Percentiles rank a stretch among this genome's conserved stretches.
Evolutionary conservation across 192 early-diverging fungal genomes (phyloP).

Genomic region (Coemansia sp.): DNA sequence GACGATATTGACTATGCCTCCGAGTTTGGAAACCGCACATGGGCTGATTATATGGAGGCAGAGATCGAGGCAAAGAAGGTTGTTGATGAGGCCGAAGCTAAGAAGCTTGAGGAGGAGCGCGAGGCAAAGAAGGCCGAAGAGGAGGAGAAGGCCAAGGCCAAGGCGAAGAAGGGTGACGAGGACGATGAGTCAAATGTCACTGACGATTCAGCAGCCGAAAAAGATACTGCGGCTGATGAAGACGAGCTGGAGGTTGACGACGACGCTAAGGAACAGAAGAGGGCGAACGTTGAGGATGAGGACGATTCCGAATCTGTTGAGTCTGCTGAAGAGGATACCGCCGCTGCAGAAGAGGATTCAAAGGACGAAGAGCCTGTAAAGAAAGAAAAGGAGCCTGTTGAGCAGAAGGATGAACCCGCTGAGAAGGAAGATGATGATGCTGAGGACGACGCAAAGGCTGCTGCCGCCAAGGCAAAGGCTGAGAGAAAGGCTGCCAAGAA

Average conservation of each 20-base stretch:
- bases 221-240: background rate
- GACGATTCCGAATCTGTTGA: conserved; percentile 15
- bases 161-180: conserved; percentile 15
- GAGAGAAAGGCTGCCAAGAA: conserved; percentile 19
- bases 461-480: conserved; percentile 9
- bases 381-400: conserved; percentile 11
- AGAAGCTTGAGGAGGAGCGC: conserved; percentile 53
- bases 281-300: conserved; percentile 4
- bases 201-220: conserved; percentile 5
- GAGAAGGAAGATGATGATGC: too few relatives aligned
- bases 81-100: conserved; percentile 52
- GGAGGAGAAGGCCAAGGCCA: conserved; percentile 21
- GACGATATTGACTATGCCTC: conserved; percentile 76
- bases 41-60: conserved; percentile 59
- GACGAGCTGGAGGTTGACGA: conserved; percentile 10
- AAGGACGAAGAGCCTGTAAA: conserved; percentile 2
- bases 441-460: conserved; percentile 8
- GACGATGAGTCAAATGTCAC: conserved; percentile 16
- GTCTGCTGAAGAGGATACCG: conserved; percentile 10
- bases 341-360: conserved; percentile 1
- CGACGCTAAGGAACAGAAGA: conserved; percentile 6
- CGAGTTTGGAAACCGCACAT: conserved; percentile 69
- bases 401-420: conserved; percentile 16
- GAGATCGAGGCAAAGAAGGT: conserved; percentile 70
- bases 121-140: conserved; percentile 29